These are phyloP conservation scores for Picochlorum costavermella DNA, from an alignment of 139 green algal genomes.

Conservation along the genomic window DNA sequence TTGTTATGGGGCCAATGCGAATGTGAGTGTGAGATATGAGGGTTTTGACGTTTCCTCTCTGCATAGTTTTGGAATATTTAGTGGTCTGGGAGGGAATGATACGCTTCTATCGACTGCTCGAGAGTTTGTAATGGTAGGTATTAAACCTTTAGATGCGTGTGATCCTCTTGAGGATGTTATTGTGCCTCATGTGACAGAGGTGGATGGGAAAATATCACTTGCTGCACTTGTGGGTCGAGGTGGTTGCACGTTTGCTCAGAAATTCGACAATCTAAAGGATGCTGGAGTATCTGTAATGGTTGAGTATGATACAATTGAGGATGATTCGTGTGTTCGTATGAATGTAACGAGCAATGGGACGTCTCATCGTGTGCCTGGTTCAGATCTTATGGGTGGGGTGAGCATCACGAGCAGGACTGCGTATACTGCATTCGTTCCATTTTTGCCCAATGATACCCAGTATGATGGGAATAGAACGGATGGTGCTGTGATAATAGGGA, in stretches of 20 bases:
- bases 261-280: conserved; percentile 37
- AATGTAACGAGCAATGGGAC: conserved; percentile 32
- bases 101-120: no score
- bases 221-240: conserved; percentile 49
- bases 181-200: not conserved
- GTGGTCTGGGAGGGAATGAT: no score
- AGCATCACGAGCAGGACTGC: conserved; percentile 35
- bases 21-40: no score
- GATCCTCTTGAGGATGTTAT: not conserved
- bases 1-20: no score
- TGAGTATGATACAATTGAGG: conserved; percentile 21
- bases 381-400: conserved; percentile 8
- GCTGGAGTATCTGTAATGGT: conserved; percentile 46
- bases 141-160: not conserved
- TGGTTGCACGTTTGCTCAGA: conserved; percentile 53
- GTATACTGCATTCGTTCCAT: not conserved
- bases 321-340: conserved; percentile 40
- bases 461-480: no score
- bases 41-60: no score
- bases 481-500: conserved; percentile 8
- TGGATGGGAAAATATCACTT: not conserved
- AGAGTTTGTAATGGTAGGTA: no score
- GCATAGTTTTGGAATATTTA: no score
- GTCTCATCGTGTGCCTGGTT: not conserved
- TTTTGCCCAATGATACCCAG: conserved; percentile 14